These are phyloP conservation scores for Stemphylium vesicarium DNA, from an alignment of 2,329 filamentous ascomycete genomes.

Conservation along the genomic window DNA sequence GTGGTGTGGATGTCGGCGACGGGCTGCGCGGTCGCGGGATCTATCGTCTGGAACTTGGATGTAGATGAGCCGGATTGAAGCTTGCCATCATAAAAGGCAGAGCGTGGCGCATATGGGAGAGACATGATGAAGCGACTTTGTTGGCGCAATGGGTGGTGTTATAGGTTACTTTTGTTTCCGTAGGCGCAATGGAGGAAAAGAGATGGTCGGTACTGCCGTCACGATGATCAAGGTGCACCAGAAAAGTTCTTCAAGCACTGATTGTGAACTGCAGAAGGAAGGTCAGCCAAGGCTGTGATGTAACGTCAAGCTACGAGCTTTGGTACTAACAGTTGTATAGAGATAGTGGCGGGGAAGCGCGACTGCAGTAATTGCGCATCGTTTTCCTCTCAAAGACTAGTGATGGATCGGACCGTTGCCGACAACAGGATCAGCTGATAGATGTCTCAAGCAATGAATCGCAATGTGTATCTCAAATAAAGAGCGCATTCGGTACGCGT, in stretches of 20 bases:
- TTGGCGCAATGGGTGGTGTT: not conserved
- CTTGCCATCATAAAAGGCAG: slow-evolving; percentile 78
- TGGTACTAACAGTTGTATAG: slow-evolving; percentile 3
- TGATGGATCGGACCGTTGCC: not conserved
- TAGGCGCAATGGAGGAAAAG: not conserved
- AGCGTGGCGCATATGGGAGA: slow-evolving; percentile 58
- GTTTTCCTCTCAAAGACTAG: slow-evolving; percentile 5
- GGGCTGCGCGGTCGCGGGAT: slow-evolving; percentile 73
- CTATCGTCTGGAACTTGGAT: slow-evolving; percentile 72
- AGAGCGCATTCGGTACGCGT: not conserved
- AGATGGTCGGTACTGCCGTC: not conserved
- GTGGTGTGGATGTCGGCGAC: slow-evolving; percentile 76
- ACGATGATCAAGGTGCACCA: not conserved
- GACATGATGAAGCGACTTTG: slow-evolving; percentile 29
- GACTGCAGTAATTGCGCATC: slow-evolving; percentile 6
- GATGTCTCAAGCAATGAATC: not conserved
- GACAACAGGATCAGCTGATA: not conserved
- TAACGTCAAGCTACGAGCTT: not conserved
- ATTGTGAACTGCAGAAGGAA: not conserved
- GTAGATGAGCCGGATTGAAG: slow-evolving; percentile 66
- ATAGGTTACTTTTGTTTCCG: too few species aligned
- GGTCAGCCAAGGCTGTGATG: slow-evolving; percentile 11
- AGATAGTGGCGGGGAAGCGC: not conserved
- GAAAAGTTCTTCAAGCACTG: not conserved
- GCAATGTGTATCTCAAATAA: not conserved